Conservation (phyloP, 208 protist genomes). For the Angomonas desouzai region DNA sequence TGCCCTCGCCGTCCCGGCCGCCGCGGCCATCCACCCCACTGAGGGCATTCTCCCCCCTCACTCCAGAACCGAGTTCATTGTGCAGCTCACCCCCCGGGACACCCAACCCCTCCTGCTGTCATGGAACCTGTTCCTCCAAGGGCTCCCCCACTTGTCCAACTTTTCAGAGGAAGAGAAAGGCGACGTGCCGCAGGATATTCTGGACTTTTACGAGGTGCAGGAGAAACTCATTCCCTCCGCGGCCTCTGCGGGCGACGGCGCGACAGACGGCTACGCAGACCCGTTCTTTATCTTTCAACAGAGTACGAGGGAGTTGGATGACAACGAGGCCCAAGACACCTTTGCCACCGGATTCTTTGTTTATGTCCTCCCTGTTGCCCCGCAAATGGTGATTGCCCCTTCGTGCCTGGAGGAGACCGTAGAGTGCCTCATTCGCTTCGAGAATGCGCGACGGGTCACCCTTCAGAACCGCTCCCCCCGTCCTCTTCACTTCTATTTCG, state of each 20-base stretch:
- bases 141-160: conserved; percentile 43
- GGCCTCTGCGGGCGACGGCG: conserved; percentile 2
- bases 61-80: conserved; percentile 24
- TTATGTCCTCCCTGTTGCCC: conserved; percentile 62
- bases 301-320: conserved; percentile 14
- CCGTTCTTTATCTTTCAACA: conserved; percentile 39
- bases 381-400: conserved; percentile 54
- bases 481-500: conserved; percentile 64
- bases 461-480: conserved; percentile 73
- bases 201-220: conserved; percentile 15
- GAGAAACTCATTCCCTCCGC: conserved; percentile 23
- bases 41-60: conserved; percentile 30
- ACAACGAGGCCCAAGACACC: conserved; percentile 13
- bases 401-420: conserved; percentile 62
- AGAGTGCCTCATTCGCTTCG: conserved; percentile 69
- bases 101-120: conserved; percentile 36
- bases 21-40: conserved; percentile 10
- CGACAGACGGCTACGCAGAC: conserved; percentile 16
- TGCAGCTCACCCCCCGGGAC: conserved; percentile 27
- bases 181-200: conserved; percentile 8
- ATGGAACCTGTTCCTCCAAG: conserved; percentile 72
- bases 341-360: conserved; percentile 77
- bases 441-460: conserved; percentile 62
- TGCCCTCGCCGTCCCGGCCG: background rate
- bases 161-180: conserved; percentile 1